Conservation (phyloP, 2,329 filamentous ascomycete genomes). For the Fusarium papillatum region DNA sequence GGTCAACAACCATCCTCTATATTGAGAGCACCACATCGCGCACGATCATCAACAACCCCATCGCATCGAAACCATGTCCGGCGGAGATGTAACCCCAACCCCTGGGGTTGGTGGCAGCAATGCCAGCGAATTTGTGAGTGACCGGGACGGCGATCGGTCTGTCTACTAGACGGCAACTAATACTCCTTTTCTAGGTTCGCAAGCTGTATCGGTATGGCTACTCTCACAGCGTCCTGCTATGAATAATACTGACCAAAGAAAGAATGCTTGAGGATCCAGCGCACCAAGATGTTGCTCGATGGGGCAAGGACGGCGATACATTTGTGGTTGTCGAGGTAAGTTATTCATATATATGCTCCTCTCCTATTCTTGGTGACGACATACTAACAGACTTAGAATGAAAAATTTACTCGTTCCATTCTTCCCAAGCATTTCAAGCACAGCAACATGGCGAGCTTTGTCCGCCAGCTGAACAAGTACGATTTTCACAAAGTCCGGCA, state of each 20-base stretch:
- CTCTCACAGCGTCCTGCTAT: not conserved
- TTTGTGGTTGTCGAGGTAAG: slow-evolving; percentile 97
- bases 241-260: slow-evolving; percentile 25
- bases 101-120: slow-evolving; percentile 72
- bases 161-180: slow-evolving; percentile 38
- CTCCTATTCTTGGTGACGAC: slow-evolving; percentile 14
- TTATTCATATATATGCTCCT: not conserved
- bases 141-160: not conserved
- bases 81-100: slow-evolving; percentile 48
- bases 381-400: slow-evolving; percentile 74
- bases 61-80: slow-evolving; percentile 47
- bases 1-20: slow-evolving; percentile 3
- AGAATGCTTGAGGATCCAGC: slow-evolving; percentile 94
- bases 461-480: slow-evolving; percentile 96
- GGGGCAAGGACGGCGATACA: slow-evolving; percentile 94
- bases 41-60: slow-evolving; percentile 7
- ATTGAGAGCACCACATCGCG: slow-evolving; percentile 6
- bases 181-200: slow-evolving; percentile 77
- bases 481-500: slow-evolving; percentile 96
- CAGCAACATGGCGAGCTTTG: slow-evolving; percentile 98
- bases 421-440: slow-evolving; percentile 99
- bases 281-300: slow-evolving; percentile 93
- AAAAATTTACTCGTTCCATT: slow-evolving; percentile 98
- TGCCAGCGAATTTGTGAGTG: slow-evolving; percentile 95
- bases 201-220: slow-evolving; percentile 92